phyloP scores from a whole-genome alignment of 345 rosid species.

The Aquilaria sinensis region DNA sequence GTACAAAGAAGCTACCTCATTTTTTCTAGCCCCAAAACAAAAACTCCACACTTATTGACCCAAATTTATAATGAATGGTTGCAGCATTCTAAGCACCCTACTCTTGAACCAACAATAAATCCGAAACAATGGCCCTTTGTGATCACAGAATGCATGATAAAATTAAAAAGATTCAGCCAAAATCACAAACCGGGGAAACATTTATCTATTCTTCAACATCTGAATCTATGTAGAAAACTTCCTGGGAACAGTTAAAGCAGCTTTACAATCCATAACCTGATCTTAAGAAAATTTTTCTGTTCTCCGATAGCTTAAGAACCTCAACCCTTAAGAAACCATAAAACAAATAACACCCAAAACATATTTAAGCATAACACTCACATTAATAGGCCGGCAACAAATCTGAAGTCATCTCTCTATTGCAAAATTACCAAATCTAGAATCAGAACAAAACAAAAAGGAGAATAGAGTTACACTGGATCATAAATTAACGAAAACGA shows the following conservation, averaged over 20 bases:
- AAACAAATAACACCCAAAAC: constrained; percentile 1
- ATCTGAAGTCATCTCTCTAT: constrained; percentile 4
- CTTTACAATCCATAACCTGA: constrained; percentile 58
- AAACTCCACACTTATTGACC: not conserved
- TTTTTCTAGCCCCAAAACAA: not conserved
- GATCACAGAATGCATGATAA: not conserved
- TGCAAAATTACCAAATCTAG: not conserved
- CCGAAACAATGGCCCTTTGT: not conserved
- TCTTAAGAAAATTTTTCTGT: not conserved
- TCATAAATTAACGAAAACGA: constrained; percentile 44
- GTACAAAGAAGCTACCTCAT: not conserved
- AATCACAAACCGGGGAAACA: not conserved
- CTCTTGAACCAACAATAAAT: not conserved
- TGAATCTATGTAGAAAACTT: constrained; percentile 79
- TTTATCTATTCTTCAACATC: constrained; percentile 91
- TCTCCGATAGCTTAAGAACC: not conserved
- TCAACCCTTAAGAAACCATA: not conserved
- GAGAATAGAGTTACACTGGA: constrained; percentile 48
- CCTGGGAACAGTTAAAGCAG: constrained; percentile 83
- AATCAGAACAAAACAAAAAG: too few species aligned
- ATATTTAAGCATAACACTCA: constrained; percentile 35
- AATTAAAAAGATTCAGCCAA: not conserved
- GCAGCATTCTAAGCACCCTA: not conserved
- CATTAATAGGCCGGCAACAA: constrained; percentile 59
- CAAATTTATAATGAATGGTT: not conserved